Percentiles rank a stretch among this genome's conserved stretches.
These are phyloP conservation scores for Xylaria flabelliformis DNA, from an alignment of 495 filamentous ascomycete species.

Conservation along the genomic window DNA sequence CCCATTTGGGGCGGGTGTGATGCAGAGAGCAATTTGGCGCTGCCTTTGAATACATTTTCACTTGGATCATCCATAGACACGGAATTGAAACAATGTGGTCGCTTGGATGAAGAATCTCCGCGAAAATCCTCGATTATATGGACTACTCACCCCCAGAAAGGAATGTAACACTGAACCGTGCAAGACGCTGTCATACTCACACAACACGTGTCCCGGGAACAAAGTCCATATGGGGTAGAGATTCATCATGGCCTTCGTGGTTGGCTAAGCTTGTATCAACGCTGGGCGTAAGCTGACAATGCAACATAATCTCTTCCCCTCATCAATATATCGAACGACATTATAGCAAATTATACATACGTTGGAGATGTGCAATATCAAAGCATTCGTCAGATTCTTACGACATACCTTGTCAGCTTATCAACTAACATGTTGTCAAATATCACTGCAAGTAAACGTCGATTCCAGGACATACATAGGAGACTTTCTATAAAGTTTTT, in stretches of 20 bases:
- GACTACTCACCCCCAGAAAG: background rate
- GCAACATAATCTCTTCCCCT: background rate
- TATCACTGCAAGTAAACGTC: background rate
- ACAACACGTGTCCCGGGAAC: background rate
- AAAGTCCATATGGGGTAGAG: background rate
- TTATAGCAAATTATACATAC: background rate
- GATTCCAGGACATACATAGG: background rate
- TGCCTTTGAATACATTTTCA: background rate
- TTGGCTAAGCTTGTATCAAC: background rate
- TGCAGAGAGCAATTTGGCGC: background rate
- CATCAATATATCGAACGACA: background rate
- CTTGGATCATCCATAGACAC: conserved; percentile 12
- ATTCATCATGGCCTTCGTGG: background rate
- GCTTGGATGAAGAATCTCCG: background rate
- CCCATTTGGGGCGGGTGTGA: background rate
- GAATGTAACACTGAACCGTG: background rate
- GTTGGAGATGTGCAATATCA: background rate
- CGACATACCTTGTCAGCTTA: background rate
- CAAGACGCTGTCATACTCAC: background rate
- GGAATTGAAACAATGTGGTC: background rate
- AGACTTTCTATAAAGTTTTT: background rate
- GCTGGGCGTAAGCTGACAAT: background rate
- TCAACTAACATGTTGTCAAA: background rate
- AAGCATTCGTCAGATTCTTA: background rate
- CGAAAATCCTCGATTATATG: too few relatives aligned